Evolutionary conservation across 805 yeast genomes (phyloP), one percentile per base, ranked within the genome.

Genomic region (Nakazawaea holstii): DNA sequence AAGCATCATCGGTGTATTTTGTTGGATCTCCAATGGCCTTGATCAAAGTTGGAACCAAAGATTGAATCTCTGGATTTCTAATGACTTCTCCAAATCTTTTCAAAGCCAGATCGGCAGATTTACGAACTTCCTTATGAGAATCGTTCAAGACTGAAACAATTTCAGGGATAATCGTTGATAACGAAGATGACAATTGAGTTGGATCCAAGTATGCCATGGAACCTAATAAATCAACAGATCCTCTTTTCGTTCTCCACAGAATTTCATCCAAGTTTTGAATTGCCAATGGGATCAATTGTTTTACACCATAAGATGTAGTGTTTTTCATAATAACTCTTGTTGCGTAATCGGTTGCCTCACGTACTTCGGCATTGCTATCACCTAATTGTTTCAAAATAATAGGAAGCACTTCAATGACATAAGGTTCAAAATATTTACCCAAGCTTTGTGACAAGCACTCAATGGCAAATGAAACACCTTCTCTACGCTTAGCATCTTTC

Each of bases 141-240:
- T 94, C 99, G 59, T 87, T 90, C 60, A 94, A 72, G 26, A 91
- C 96, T 53, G 94, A 91, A 48, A 92, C 99, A 67, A 94, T 90
- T 61, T 92, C 96, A 1, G 99, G 99, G 51, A 94, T 88, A 68
- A 94, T 92, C 0, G 82, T 80, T 0, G 97, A 86, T 56, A 94
- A 72, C 0, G 97, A 89, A 0, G 91, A 77, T 1, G 97, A 89
- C 55, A 94, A 73, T 61, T 94, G 99, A 2, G 94, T 76, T 3
- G 99, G 99, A 59, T 92, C 97, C 52, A 94, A 74, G 63, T 90
- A 94, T 0, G 99, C 99, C 99, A 94, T 94, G 24, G 96, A 82
- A 66, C 99, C 99, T 40, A 94, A 76, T 45, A 94, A 69, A 62
- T 94, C 98, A 15, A 94, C 98, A 6, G 98, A 87, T 4, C 98